Conservation (phyloP, 192 early-diverging fungal species). For the Coemansia sp. region DNA sequence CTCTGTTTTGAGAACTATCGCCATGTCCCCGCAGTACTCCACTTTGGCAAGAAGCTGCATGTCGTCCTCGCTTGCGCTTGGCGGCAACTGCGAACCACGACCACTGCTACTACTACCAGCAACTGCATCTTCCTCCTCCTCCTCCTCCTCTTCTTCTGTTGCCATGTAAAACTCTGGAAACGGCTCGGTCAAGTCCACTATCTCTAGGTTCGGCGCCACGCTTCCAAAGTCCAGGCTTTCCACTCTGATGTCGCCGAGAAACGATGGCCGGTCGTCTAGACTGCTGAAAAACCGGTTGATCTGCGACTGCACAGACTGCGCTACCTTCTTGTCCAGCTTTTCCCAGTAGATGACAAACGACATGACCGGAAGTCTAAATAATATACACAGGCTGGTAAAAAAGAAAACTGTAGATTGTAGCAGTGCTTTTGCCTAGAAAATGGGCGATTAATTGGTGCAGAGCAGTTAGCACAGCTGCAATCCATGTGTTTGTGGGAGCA, state of each 20-base stretch:
- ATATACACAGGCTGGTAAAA: neutral
- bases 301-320: constrained; percentile 64
- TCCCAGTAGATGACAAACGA: constrained; percentile 73
- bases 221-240: constrained; percentile 69
- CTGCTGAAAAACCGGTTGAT: constrained; percentile 66
- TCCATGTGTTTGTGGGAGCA: too few relatives aligned
- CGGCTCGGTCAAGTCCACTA: constrained; percentile 72
- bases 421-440: too few relatives aligned
- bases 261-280: constrained; percentile 62
- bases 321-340: constrained; percentile 64
- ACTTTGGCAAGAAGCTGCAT: constrained; percentile 67
- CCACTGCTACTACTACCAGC: neutral
- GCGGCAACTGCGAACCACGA: constrained; percentile 5
- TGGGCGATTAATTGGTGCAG: too few relatives aligned
- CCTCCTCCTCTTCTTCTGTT: constrained; percentile 47
- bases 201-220: constrained; percentile 68
- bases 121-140: constrained; percentile 12
- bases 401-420: too few relatives aligned
- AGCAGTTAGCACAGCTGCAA: too few relatives aligned
- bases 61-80: constrained; percentile 54
- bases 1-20: constrained; percentile 66
- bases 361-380: constrained; percentile 32
- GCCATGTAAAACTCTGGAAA: constrained; percentile 75
- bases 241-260: constrained; percentile 71
- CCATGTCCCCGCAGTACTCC: constrained; percentile 75